Percentiles rank a stretch among this genome's conserved stretches.
Conservation (phyloP, 768 basidiomycete genomes). For the Suillus subluteus region DNA sequence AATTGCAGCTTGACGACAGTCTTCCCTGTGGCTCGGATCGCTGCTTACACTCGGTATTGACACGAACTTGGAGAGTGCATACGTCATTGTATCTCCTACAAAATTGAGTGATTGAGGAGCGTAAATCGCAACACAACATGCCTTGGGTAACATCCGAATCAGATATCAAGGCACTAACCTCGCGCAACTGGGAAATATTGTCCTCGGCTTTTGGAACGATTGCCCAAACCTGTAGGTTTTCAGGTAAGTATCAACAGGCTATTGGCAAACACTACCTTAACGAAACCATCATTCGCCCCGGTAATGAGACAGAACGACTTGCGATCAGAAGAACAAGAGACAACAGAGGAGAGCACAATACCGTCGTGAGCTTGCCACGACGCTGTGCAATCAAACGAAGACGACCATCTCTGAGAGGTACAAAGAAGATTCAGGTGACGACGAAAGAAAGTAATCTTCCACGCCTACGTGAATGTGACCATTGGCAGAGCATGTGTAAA, state of each 20-base stretch:
- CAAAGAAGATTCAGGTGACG: background rate
- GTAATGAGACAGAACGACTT: slow-evolving; percentile 55
- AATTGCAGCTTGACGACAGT: slow-evolving; percentile 93
- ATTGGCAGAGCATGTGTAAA: slow-evolving; percentile 70
- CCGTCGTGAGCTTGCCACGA: slow-evolving; percentile 83
- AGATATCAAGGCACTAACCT: background rate
- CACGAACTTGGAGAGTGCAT: slow-evolving; percentile 83
- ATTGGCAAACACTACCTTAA: slow-evolving; percentile 55
- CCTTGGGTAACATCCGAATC: slow-evolving; percentile 7
- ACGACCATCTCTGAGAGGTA: slow-evolving; percentile 68
- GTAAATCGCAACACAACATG: slow-evolving; percentile 21
- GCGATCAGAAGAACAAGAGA: slow-evolving; percentile 42
- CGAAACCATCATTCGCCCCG: slow-evolving; percentile 82
- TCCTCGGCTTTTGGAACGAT: slow-evolving; percentile 33
- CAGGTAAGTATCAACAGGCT: background rate
- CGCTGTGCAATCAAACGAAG: slow-evolving; percentile 82
- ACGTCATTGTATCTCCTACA: slow-evolving; percentile 66
- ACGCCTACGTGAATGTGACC: slow-evolving; percentile 66
- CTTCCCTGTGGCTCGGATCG: slow-evolving; percentile 66
- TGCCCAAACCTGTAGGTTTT: slow-evolving; percentile 54
- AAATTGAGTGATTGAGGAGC: slow-evolving; percentile 11
- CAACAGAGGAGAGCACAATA: slow-evolving; percentile 79
- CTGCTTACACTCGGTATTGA: slow-evolving; percentile 87
- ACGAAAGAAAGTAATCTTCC: background rate
- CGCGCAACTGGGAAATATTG: background rate